Conservation (phyloP, 2,329 filamentous ascomycete species). For the Colletotrichum zoysiae region DNA sequence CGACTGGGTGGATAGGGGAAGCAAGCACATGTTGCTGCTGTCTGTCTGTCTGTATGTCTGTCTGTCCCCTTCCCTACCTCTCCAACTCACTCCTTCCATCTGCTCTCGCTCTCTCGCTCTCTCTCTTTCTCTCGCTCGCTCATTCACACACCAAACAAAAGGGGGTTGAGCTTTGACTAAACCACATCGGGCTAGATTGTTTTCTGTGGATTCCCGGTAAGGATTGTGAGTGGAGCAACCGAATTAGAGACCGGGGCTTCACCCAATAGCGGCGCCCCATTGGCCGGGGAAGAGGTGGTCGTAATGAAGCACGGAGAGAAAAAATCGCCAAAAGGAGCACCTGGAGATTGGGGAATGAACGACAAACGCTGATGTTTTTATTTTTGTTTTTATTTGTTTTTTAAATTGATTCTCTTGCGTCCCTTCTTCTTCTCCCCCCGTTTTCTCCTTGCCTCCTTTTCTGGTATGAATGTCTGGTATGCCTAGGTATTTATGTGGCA, state of each 20-base stretch:
- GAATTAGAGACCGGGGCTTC: constrained; percentile 36
- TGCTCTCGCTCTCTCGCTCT: neutral
- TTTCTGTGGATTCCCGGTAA: constrained; percentile 17
- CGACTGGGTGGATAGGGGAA: constrained; percentile 8
- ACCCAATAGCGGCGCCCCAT: neutral
- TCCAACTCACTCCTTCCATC: neutral
- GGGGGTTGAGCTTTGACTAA: constrained; percentile 33
- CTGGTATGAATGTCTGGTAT: neutral
- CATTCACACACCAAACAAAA: constrained; percentile 25
- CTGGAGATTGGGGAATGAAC: constrained; percentile 38
- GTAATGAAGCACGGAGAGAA: constrained; percentile 40
- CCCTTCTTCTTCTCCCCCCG: neutral
- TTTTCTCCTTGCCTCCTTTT: no score
- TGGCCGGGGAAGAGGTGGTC: constrained; percentile 22
- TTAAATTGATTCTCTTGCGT: neutral
- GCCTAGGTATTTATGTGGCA: neutral
- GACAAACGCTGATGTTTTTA: constrained; percentile 17
- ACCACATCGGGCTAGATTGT: constrained; percentile 21
- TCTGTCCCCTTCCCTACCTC: neutral
- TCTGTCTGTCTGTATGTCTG: constrained; percentile 1
- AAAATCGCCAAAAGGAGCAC: constrained; percentile 39
- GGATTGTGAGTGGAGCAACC: constrained; percentile 31
- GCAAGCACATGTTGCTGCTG: constrained; percentile 22
- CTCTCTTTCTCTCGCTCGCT: neutral
- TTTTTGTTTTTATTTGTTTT: neutral